phyloP scores from a whole-genome alignment of 805 yeast species.

The Zygosaccharomyces bailii region DNA sequence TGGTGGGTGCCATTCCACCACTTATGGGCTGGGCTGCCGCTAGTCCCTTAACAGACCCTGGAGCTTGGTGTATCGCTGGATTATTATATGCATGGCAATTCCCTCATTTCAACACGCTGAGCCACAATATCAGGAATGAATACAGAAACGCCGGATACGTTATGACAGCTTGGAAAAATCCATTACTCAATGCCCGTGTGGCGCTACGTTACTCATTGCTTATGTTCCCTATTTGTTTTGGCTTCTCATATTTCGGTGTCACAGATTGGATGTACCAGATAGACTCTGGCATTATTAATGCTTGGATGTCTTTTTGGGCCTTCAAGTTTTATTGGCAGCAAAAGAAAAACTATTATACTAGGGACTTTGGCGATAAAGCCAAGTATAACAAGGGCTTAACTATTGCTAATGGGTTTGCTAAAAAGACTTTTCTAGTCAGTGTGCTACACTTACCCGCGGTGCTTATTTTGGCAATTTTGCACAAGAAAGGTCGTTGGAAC shows the following conservation, averaged over 20 bases:
- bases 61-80: slow-evolving; percentile 92
- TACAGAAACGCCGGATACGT: slow-evolving; percentile 92
- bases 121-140: slow-evolving; percentile 83
- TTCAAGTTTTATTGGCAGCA: slow-evolving; percentile 86
- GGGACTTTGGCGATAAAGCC: slow-evolving; percentile 31
- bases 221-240: slow-evolving; percentile 92
- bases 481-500: slow-evolving; percentile 95
- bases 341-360: slow-evolving; percentile 49
- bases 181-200: slow-evolving; percentile 87
- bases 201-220: slow-evolving; percentile 84
- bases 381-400: slow-evolving; percentile 52
- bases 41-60: slow-evolving; percentile 74
- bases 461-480: slow-evolving; percentile 85
- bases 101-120: slow-evolving; percentile 92
- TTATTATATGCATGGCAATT: slow-evolving; percentile 96
- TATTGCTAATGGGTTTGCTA: slow-evolving; percentile 66
- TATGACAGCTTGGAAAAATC: slow-evolving; percentile 95
- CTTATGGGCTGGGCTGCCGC: slow-evolving; percentile 99
- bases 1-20: slow-evolving; percentile 99
- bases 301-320: slow-evolving; percentile 81
- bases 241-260: slow-evolving; percentile 69
- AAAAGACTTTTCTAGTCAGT: slow-evolving; percentile 87
- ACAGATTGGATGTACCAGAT: slow-evolving; percentile 77
- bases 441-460: slow-evolving; percentile 93
- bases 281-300: slow-evolving; percentile 81